Evolutionary conservation across 257 asterid genomes (phyloP), one percentile per base, ranked within the genome.

Genomic region (Coffea eugenioides): DNA sequence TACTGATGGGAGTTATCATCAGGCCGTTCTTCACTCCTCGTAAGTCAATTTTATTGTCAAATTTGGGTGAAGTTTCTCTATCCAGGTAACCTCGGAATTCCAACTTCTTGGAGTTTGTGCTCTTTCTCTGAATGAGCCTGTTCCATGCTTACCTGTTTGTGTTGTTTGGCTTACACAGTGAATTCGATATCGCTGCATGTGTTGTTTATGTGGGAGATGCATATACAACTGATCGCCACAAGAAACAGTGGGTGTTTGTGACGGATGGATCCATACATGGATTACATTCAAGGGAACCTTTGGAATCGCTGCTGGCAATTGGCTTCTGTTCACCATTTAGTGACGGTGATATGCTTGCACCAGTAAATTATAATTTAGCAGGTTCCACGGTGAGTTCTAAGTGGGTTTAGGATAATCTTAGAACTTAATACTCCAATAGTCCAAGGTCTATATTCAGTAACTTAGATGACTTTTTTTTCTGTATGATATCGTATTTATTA

Each of bases 191-290:
- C 73, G 97, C 95, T 65, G 99, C 97, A 49, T 85, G 88, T 25
- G 90, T 96, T 75, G 87, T 94, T 71, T 89, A 90, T 49, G 97
- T 92, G 81, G 98, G 98, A 77, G 97, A 92, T 78, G 92, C 88
- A 77, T 88, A 88, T 83, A 82, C 77, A 76, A 89, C 88, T 52
- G 92, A 93, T 78, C 86, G 78, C 81, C 94, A 85, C 74, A 88
- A 85, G 87, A 94, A 90, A 86, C 99, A 96, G 82, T 92, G 99
- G 99, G 94, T 92, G 74, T 94, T 96, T 85, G 92, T 96, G 73
- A 83, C 97, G 0, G 98, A 96, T 83, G 96, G 89, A 83, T 86
- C 97, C 23, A 77, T 81, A 51, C 71, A 84, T 54, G 85, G 84
- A 68, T 73, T 54, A 51, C 76, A 80, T 71, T 84, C 85, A 6